Percentiles rank a stretch among this genome's conserved stretches.
Conservation (phyloP, 495 filamentous ascomycete species). For the Cercophora sp. region DNA sequence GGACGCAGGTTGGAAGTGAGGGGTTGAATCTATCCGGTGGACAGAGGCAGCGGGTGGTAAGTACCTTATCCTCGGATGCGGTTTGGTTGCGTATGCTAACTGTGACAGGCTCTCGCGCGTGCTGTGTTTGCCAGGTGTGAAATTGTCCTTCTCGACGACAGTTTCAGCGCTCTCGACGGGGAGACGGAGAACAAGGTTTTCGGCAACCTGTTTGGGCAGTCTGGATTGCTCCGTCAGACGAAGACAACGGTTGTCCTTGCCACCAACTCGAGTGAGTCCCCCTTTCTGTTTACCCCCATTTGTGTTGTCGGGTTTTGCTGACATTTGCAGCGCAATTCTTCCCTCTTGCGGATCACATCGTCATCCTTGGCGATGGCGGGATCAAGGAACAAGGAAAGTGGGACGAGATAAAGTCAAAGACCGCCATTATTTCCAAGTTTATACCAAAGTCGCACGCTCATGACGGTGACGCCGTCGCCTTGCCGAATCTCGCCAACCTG, state of each 20-base stretch:
- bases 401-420: conserved; percentile 15
- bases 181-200: conserved; percentile 37
- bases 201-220: conserved; percentile 33
- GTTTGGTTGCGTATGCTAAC: not conserved
- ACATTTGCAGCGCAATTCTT: conserved; percentile 16
- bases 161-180: conserved; percentile 36
- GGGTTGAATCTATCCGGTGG: conserved; percentile 60
- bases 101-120: conserved; percentile 32
- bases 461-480: not conserved
- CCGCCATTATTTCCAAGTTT: conserved; percentile 15
- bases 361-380: conserved; percentile 21
- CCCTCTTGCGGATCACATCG: conserved; percentile 16
- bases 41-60: conserved; percentile 54
- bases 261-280: conserved; percentile 28
- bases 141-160: conserved; percentile 36
- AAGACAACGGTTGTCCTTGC: conserved; percentile 40
- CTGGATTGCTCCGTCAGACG: conserved; percentile 33
- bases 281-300: not conserved
- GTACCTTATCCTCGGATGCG: not conserved
- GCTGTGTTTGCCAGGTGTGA: conserved; percentile 30
- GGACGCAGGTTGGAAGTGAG: conserved; percentile 56
- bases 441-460: not conserved
- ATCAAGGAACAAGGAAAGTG: conserved; percentile 23
- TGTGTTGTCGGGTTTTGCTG: conserved; percentile 1
- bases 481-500: not conserved